Conservation (phyloP, 1,284 basidiomycete genomes). For the Cutaneotrichosporon sp. region DNA sequence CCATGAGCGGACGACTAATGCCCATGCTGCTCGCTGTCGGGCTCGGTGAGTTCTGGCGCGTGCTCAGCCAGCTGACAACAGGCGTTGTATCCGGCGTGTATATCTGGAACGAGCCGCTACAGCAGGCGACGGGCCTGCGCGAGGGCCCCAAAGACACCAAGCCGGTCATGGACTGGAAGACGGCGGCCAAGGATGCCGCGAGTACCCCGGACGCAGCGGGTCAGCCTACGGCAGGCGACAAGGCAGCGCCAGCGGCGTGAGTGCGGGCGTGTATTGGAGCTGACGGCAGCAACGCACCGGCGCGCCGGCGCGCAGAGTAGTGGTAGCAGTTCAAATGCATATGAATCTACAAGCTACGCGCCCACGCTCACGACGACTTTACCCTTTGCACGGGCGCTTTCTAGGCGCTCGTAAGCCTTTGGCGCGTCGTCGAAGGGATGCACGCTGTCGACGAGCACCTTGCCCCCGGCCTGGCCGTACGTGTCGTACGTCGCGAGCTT, state of each 20-base stretch:
- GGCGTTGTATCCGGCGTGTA: conserved; percentile 35
- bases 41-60: conserved; percentile 24
- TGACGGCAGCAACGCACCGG: not conserved
- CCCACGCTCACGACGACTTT: conserved; percentile 52
- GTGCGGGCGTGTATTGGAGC: not conserved
- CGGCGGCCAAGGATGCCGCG: not conserved
- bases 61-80: conserved; percentile 7
- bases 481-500: conserved; percentile 27
- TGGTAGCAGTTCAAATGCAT: not conserved
- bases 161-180: not conserved
- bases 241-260: not conserved
- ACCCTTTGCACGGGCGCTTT: conserved; percentile 57
- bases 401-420: conserved; percentile 58
- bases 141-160: conserved; percentile 9
- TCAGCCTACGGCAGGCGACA: not conserved
- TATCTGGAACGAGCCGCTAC: conserved; percentile 32
- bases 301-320: not conserved
- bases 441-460: conserved; percentile 60
- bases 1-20: conserved; percentile 19
- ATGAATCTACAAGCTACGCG: not conserved
- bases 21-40: conserved; percentile 27
- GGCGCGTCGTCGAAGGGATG: conserved; percentile 55
- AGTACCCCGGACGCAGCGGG: too few species aligned
- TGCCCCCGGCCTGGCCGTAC: conserved; percentile 50
- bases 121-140: conserved; percentile 27